Evolutionary conservation across 2,329 filamentous ascomycete genomes (phyloP).

Genomic region (Xylariaceae sp.): DNA sequence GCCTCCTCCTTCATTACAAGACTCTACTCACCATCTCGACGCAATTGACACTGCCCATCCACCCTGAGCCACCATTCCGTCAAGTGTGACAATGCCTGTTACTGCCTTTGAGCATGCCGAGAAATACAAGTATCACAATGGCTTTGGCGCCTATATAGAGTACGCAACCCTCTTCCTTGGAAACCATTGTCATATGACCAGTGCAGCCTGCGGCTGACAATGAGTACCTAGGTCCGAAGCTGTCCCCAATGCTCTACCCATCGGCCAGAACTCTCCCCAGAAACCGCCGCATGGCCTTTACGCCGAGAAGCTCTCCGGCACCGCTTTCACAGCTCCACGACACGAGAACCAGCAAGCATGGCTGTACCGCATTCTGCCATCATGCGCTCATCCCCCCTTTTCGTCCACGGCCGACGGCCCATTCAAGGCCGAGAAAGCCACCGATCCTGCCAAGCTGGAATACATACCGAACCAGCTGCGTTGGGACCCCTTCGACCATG

Average conservation of each 20-base stretch:
- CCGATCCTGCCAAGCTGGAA: conserved; percentile 52
- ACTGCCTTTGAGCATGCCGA: conserved; percentile 32
- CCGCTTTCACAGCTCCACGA: conserved; percentile 55
- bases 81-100: conserved; percentile 26
- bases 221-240: conserved; percentile 46
- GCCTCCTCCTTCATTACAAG: too few relatives aligned
- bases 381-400: conserved; percentile 44
- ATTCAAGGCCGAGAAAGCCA: conserved; percentile 44
- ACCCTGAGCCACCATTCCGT: too few relatives aligned
- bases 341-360: conserved; percentile 56
- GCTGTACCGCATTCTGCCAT: conserved; percentile 56
- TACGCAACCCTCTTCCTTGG: conserved; percentile 31
- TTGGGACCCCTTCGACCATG: conserved; percentile 76
- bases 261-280: conserved; percentile 67
- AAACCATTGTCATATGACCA: neutral
- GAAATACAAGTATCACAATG: conserved; percentile 62
- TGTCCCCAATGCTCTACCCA: conserved; percentile 59
- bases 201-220: neutral
- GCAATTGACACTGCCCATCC: too few relatives aligned
- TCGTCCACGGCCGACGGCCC: conserved; percentile 28
- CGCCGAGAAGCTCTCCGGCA: conserved; percentile 61
- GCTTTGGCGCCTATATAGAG: conserved; percentile 67
- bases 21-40: too few relatives aligned
- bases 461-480: conserved; percentile 79
- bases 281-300: conserved; percentile 66